These are phyloP conservation scores for Fonsecaea nubica DNA, from an alignment of 2,329 filamentous ascomycete species.

Conservation along the genomic window DNA sequence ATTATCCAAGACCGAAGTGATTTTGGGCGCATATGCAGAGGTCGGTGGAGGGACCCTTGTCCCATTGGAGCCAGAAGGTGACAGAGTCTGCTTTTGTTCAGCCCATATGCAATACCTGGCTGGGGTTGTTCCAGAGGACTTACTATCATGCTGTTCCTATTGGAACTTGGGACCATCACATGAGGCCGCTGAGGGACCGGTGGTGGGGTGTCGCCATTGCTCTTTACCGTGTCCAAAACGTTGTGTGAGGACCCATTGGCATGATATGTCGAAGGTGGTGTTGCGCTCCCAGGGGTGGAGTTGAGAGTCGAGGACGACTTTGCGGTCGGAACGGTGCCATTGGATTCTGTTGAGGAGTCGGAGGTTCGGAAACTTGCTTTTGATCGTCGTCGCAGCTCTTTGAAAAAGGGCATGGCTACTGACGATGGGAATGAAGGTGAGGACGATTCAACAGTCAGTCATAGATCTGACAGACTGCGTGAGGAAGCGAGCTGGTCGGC, in stretches of 20 bases:
- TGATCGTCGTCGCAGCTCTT: slow-evolving; percentile 77
- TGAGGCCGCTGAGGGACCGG: slow-evolving; percentile 57
- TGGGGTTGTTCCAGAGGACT: slow-evolving; percentile 24
- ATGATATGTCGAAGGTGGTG: slow-evolving; percentile 74
- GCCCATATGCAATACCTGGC: not conserved
- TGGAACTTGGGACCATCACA: slow-evolving; percentile 48
- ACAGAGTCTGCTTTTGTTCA: slow-evolving; percentile 43
- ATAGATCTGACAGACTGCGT: slow-evolving; percentile 23
- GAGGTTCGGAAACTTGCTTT: slow-evolving; percentile 74
- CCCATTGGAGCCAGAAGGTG: slow-evolving; percentile 36
- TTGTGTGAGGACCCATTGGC: slow-evolving; percentile 71
- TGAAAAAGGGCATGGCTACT: slow-evolving; percentile 67
- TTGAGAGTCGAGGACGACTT: slow-evolving; percentile 68
- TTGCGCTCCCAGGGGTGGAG: slow-evolving; percentile 69
- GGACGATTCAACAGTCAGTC: slow-evolving; percentile 17
- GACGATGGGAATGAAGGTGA: not conserved
- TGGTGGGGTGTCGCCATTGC: slow-evolving; percentile 57
- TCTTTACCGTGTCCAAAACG: slow-evolving; percentile 57
- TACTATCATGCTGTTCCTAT: slow-evolving; percentile 54
- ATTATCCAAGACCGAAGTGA: slow-evolving; percentile 79
- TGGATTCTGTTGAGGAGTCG: slow-evolving; percentile 67
- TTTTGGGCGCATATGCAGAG: slow-evolving; percentile 80
- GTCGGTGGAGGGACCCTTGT: slow-evolving; percentile 62
- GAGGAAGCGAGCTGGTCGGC: slow-evolving; percentile 16
- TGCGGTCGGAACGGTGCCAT: slow-evolving; percentile 67